These are phyloP conservation scores for Chytriomyces hyalinus DNA, from an alignment of 192 early-diverging fungal species.

Conservation along the genomic window DNA sequence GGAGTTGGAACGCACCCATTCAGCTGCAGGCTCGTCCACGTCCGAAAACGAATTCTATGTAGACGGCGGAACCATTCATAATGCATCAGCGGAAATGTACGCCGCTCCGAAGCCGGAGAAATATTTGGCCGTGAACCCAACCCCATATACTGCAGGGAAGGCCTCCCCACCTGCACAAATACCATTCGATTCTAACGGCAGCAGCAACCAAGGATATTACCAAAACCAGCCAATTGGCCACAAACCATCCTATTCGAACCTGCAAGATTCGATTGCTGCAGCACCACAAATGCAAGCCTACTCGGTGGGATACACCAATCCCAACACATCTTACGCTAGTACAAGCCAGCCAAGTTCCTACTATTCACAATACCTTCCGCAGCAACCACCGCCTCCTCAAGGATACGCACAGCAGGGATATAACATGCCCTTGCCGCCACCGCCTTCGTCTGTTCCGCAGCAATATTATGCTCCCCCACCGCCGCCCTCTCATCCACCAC, in stretches of 20 bases:
- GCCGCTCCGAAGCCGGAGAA: conserved; percentile 13
- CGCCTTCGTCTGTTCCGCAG: background rate
- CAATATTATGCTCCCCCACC: background rate
- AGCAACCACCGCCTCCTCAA: conserved; percentile 21
- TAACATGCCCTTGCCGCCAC: background rate
- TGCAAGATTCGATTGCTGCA: background rate
- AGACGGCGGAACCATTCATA: background rate
- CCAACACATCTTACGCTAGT: background rate
- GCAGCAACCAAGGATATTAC: background rate
- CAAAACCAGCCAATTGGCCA: too few species aligned
- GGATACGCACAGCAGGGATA: background rate
- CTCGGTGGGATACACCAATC: background rate
- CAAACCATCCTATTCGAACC: too few species aligned
- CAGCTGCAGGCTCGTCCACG: background rate
- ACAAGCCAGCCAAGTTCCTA: background rate
- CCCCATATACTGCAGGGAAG: background rate
- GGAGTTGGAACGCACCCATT: background rate
- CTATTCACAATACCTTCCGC: conserved; percentile 22
- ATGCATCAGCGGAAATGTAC: conserved; percentile 12
- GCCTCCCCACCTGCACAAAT: background rate
- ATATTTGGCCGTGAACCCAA: background rate
- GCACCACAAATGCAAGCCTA: background rate
- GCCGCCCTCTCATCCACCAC: background rate
- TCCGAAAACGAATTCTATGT: background rate
- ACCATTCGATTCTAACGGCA: background rate